Percentiles rank a stretch among this genome's conserved stretches.
These are phyloP conservation scores for Microcera coccophila DNA, from an alignment of 2,329 filamentous ascomycete genomes.

Conservation along the genomic window DNA sequence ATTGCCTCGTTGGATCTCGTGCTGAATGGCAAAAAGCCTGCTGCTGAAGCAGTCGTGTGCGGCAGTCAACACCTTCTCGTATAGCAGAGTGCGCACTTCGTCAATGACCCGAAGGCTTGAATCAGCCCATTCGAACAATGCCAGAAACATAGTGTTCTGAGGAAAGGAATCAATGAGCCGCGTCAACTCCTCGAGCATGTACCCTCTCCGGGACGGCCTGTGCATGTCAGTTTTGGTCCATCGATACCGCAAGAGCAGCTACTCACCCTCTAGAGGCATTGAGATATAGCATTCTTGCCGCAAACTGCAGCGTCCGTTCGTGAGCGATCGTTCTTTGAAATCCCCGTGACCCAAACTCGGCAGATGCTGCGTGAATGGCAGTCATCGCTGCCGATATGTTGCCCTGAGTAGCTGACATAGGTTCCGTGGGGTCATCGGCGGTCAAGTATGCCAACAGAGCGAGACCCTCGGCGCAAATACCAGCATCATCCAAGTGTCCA, in stretches of 20 bases:
- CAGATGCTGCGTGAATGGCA: conserved; percentile 39
- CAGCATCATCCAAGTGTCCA: conserved; percentile 45
- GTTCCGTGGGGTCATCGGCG: conserved; percentile 37
- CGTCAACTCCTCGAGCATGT: conserved; percentile 59
- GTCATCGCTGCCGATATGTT: conserved; percentile 51
- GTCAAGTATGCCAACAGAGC: conserved; percentile 66
- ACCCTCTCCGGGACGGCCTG: conserved; percentile 63
- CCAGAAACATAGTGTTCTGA: conserved; percentile 70
- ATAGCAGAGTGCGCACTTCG: conserved; percentile 65
- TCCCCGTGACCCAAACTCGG: conserved; percentile 39
- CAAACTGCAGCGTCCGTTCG: conserved; percentile 67
- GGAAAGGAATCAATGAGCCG: conserved; percentile 64
- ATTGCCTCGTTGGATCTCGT: conserved; percentile 48
- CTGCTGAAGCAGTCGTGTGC: conserved; percentile 41
- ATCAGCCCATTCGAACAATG: conserved; percentile 70
- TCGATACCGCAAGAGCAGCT: neutral
- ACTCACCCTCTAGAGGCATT: conserved; percentile 58
- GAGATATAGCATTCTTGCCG: conserved; percentile 61
- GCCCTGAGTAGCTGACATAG: conserved; percentile 47
- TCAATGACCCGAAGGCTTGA: conserved; percentile 69
- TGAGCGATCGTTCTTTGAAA: conserved; percentile 37
- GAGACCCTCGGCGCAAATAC: conserved; percentile 57
- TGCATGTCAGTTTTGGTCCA: conserved; percentile 13
- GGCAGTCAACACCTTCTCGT: conserved; percentile 45
- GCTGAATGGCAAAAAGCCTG: conserved; percentile 48